These are phyloP conservation scores for Tanozyma kutaoensis DNA, from an alignment of 805 yeast genomes.

Conservation along the genomic window DNA sequence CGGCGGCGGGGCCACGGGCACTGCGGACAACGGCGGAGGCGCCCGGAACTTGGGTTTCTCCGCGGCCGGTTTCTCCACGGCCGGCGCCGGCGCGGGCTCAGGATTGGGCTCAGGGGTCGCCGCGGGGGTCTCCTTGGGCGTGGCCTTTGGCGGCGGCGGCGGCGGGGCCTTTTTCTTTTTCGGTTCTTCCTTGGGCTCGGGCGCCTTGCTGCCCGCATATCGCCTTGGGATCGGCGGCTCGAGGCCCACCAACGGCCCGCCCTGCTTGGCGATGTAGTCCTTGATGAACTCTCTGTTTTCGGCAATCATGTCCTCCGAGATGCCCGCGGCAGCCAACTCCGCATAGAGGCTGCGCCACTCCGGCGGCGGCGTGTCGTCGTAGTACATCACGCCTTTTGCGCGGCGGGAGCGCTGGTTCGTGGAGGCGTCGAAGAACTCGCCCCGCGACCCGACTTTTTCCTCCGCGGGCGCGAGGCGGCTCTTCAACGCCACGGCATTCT, in stretches of 20 bases:
- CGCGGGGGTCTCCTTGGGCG: no score
- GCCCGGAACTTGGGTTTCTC: constrained; percentile 16
- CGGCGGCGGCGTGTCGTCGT: constrained; percentile 70
- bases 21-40: constrained; percentile 25
- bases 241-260: constrained; percentile 69
- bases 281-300: constrained; percentile 75
- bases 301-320: constrained; percentile 79
- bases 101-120: no score
- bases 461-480: constrained; percentile 19
- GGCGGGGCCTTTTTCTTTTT: neutral
- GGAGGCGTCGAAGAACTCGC: constrained; percentile 35
- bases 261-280: constrained; percentile 58
- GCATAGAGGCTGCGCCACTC: constrained; percentile 71
- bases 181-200: no score
- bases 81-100: neutral
- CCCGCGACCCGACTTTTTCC: constrained; percentile 45
- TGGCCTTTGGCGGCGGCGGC: constrained; percentile 1
- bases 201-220: no score
- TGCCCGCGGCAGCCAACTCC: constrained; percentile 67
- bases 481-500: constrained; percentile 75
- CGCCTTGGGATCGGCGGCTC: constrained; percentile 79
- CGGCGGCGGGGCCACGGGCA: no score
- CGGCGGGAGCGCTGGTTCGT: constrained; percentile 45
- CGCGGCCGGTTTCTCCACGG: constrained; percentile 4
- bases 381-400: constrained; percentile 48